Conservation (phyloP, 2,329 filamentous ascomycete genomes). For the Onygena corvina region DNA sequence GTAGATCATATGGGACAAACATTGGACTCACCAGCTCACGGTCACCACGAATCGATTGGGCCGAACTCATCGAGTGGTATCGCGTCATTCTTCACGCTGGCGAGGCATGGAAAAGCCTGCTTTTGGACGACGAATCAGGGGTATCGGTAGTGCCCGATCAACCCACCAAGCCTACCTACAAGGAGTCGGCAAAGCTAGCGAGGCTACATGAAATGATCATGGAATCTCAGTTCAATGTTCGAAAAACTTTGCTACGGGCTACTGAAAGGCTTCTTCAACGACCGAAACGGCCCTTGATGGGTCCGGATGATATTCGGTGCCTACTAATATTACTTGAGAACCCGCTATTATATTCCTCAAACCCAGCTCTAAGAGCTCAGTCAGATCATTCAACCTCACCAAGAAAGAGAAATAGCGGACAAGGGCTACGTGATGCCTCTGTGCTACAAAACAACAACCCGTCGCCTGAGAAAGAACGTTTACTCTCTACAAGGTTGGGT, state of each 20-base stretch:
- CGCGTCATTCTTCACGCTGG: constrained; percentile 55
- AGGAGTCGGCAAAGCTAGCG: constrained; percentile 34
- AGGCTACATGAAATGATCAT: constrained; percentile 42
- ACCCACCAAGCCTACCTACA: constrained; percentile 18
- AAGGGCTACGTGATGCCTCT: constrained; percentile 15
- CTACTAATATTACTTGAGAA: constrained; percentile 68
- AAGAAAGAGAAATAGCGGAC: not conserved
- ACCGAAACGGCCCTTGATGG: constrained; percentile 56
- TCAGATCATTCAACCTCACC: not conserved
- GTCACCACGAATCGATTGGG: constrained; percentile 65
- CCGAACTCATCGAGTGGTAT: constrained; percentile 62
- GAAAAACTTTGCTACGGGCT: constrained; percentile 60
- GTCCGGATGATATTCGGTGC: constrained; percentile 61
- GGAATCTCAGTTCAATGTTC: constrained; percentile 57
- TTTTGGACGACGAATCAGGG: constrained; percentile 38
- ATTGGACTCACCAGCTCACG: constrained; percentile 41
- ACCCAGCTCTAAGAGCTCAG: constrained; percentile 14
- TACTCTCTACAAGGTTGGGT: not conserved
- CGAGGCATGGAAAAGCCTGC: constrained; percentile 52
- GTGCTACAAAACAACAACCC: constrained; percentile 19
- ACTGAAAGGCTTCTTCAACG: constrained; percentile 69
- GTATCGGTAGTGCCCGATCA: constrained; percentile 20
- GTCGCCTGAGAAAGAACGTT: constrained; percentile 20
- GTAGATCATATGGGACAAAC: constrained; percentile 15
- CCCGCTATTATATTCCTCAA: constrained; percentile 53